Conservation (phyloP, 192 early-diverging fungal genomes). For the Dissophora ornata region DNA sequence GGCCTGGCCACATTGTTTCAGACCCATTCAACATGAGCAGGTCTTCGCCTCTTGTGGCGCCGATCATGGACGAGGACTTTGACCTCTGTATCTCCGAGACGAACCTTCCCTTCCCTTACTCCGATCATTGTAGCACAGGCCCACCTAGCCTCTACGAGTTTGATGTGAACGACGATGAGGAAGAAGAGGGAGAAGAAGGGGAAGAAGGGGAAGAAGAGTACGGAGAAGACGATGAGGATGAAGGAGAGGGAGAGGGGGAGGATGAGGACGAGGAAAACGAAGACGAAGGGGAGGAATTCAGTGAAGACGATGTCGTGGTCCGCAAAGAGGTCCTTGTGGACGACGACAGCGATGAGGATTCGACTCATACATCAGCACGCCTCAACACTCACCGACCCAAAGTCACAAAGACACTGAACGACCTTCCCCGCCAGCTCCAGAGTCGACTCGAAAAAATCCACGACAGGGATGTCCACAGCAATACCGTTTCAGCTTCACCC, state of each 20-base stretch:
- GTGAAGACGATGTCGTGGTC: no score
- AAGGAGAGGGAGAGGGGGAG: neutral
- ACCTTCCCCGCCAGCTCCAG: conserved; percentile 32
- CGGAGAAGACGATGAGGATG: conserved; percentile 2
- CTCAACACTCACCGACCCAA: neutral
- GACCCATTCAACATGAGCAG: conserved; percentile 22
- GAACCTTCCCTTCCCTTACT: conserved; percentile 51
- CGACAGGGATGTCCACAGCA: neutral
- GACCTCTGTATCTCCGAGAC: conserved; percentile 53
- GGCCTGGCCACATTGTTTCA: neutral
- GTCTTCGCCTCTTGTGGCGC: conserved; percentile 8
- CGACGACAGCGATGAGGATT: conserved; percentile 2
- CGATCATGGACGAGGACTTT: conserved; percentile 52
- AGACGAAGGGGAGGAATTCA: neutral
- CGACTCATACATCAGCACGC: neutral
- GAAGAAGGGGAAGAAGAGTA: conserved; percentile 7
- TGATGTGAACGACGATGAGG: conserved; percentile 15
- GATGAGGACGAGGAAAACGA: neutral
- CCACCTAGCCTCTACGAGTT: conserved; percentile 50
- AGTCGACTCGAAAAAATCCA: conserved; percentile 24
- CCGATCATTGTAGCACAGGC: conserved; percentile 52
- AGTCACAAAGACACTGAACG: neutral
- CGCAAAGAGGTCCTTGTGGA: no score
- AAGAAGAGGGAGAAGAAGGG: conserved; percentile 15
- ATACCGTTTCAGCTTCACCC: neutral